Evolutionary conservation across 352 stramenopile genomes (phyloP), one percentile per base, ranked within the genome.

Genomic region (Globisporangium lucens): DNA sequence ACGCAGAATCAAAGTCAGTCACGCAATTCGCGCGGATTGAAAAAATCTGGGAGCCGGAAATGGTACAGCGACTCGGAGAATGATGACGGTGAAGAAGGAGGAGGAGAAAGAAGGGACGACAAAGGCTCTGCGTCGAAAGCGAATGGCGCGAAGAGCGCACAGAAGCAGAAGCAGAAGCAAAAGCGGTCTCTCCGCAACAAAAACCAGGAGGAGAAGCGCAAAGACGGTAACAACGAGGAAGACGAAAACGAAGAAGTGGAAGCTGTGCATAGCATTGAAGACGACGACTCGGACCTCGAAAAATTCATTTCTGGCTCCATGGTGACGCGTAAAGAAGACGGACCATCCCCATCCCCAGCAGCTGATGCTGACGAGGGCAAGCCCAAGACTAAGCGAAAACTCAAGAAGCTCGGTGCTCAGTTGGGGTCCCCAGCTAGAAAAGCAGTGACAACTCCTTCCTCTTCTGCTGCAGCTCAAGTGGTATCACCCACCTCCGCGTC

Each of bases 51-150:
- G 2, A 74, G 68, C 0, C 69, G 68, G 47, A 88, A 86, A 56
- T 86, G 77, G 79, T 88, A 83, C 72, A 86, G 70, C 27, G 78
- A 82, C 51, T 80, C 78, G 51, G 80, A 85, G 3, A 79, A 82
- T 51, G 72, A 80, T 2, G 72, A 80, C 0, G 70, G 74, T 2
- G 63, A 66, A 9, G 63, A 61, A 1, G 46, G 33, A 3, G 27
- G 4, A 22, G n/a, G 41, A 49, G n/a, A 61, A 17, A 5, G 66
- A 69, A 20, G 64, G 38, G 22, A 77, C 69, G 58, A 17, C 55
- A 8, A 12, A 12, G 53, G 58, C 33, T 58, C 52, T 20, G 6
- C 7, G 24, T 24, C 9, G 52, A 41, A 60, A 15, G 27, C 17
- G 51, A 46, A 49, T 36, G 43, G 33, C n/a, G 24, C 9, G 9